phyloP scores from a whole-genome alignment of 257 asterid species.

The Nicotiana knightiana region DNA sequence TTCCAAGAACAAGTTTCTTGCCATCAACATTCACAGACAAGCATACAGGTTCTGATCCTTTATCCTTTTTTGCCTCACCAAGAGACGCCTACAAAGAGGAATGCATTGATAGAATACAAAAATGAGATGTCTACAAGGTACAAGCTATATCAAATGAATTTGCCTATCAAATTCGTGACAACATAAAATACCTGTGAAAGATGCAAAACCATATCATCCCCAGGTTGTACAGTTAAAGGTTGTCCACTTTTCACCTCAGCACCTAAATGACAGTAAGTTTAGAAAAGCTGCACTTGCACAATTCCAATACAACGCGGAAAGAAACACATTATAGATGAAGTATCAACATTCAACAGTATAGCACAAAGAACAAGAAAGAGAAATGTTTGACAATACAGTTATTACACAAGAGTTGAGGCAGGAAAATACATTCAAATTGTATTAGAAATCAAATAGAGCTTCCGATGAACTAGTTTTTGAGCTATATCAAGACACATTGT shows the following conservation, averaged over 20 bases:
- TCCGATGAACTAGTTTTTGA: background rate
- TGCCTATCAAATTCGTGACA: background rate
- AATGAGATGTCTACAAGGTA: background rate
- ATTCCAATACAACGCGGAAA: background rate
- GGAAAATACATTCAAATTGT: background rate
- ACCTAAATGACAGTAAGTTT: constrained; percentile 1
- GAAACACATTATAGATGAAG: background rate
- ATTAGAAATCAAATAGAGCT: background rate
- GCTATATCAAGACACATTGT: background rate
- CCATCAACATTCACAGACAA: constrained; percentile 13
- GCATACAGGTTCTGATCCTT: constrained; percentile 16
- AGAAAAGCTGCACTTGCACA: background rate
- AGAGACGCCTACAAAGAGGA: constrained; percentile 10
- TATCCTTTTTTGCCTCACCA: constrained; percentile 13
- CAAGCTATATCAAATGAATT: background rate
- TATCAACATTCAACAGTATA: background rate
- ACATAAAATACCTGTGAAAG: constrained; percentile 14
- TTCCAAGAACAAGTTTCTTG: constrained; percentile 17
- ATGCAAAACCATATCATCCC: constrained; percentile 8
- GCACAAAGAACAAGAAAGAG: background rate
- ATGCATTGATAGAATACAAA: background rate
- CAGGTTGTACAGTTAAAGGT: constrained; percentile 7
- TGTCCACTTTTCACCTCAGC: constrained; percentile 19
- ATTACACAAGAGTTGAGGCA: background rate
- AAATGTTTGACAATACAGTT: background rate